These are phyloP conservation scores for Chlorella sp. DNA, from an alignment of 139 green algal genomes.

Conservation along the genomic window DNA sequence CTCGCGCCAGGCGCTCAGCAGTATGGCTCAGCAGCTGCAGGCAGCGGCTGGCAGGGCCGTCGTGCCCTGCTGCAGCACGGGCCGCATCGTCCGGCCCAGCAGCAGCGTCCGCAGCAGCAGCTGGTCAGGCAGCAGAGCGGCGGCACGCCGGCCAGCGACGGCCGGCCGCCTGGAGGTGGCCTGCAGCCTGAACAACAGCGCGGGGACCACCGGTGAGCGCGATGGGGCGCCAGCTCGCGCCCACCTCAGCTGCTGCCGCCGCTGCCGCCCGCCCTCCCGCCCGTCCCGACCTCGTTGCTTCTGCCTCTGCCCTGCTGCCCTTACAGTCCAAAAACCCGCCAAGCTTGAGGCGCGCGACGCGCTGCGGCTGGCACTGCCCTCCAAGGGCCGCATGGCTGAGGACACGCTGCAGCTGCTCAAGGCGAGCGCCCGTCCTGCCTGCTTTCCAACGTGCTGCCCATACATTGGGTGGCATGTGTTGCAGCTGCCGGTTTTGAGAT, in stretches of 20 bases:
- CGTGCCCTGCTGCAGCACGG: background rate
- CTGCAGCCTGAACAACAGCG: slow-evolving; percentile 52
- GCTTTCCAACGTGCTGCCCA: background rate
- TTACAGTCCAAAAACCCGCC: slow-evolving; percentile 16
- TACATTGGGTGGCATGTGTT: too few relatives aligned
- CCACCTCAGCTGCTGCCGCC: background rate
- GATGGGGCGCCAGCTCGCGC: too few relatives aligned
- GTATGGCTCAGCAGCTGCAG: background rate
- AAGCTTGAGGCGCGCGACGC: slow-evolving; percentile 33
- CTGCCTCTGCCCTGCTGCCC: background rate
- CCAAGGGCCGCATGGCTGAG: slow-evolving; percentile 98
- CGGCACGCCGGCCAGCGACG: background rate
- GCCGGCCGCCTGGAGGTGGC: slow-evolving; percentile 13
- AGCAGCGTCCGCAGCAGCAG: background rate
- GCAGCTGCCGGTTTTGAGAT: too few relatives aligned
- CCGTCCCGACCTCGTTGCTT: background rate
- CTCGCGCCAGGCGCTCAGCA: background rate
- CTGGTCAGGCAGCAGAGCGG: background rate
- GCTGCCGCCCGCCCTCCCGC: background rate
- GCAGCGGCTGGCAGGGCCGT: background rate
- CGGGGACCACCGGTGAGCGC: slow-evolving; percentile 12
- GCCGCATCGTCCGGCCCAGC: background rate
- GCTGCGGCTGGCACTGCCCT: slow-evolving; percentile 91
- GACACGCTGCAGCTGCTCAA: slow-evolving; percentile 95
- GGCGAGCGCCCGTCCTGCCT: slow-evolving; percentile 35